Evolutionary conservation across 441 rosid species (phyloP).

Genomic region (Metrosideros polymorpha): DNA sequence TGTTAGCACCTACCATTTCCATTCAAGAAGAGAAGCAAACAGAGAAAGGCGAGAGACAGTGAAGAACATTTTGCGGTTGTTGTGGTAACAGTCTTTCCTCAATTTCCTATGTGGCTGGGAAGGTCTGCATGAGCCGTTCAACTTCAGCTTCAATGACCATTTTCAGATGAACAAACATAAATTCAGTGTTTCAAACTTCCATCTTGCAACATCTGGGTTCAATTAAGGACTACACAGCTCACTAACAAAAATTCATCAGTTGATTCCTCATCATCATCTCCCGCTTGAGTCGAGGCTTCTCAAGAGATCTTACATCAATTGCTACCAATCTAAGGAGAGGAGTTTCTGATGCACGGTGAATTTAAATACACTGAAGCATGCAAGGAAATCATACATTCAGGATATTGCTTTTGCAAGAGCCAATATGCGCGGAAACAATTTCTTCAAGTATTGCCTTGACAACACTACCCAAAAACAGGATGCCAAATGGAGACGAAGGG

Average conservation of each 20-base stretch:
- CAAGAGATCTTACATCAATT: background rate
- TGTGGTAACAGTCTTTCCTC: background rate
- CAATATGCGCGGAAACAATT: background rate
- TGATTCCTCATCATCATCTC: background rate
- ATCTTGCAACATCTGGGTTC: background rate
- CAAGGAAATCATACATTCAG: background rate
- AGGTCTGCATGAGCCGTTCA: background rate
- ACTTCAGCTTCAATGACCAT: background rate
- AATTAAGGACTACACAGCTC: background rate
- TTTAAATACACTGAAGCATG: background rate
- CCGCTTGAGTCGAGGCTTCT: background rate
- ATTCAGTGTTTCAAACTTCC: background rate
- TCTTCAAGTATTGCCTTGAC: background rate
- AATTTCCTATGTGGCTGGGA: background rate
- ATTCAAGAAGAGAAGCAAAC: background rate
- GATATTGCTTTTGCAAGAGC: background rate
- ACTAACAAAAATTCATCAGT: background rate
- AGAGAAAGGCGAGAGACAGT: background rate
- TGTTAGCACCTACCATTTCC: background rate
- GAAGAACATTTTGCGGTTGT: background rate
- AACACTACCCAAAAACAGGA: background rate
- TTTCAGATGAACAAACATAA: background rate
- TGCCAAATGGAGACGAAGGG: background rate
- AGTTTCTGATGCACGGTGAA: background rate
- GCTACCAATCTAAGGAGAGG: background rate